Conservation (phyloP, 2,329 filamentous ascomycete genomes). For the Exophiala alcalophila region DNA sequence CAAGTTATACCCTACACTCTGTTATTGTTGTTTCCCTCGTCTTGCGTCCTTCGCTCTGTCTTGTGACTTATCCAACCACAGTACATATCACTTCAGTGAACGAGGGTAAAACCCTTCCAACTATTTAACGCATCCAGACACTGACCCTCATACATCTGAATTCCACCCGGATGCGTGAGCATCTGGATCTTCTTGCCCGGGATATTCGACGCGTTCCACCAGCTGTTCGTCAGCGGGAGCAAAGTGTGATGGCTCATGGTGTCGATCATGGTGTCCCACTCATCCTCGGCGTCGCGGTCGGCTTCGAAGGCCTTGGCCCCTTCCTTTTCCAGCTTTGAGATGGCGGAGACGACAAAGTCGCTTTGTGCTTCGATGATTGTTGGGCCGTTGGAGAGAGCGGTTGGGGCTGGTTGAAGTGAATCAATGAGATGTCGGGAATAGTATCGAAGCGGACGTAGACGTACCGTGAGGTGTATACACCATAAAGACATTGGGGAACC, state of each 20-base stretch:
- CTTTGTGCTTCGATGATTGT: constrained; percentile 51
- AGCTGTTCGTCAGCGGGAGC: constrained; percentile 51
- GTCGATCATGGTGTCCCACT: constrained; percentile 52
- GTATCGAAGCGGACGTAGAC: not conserved
- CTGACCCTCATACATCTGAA: constrained; percentile 19
- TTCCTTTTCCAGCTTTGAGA: constrained; percentile 49
- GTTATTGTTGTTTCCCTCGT: too few relatives aligned
- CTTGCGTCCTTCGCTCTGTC: too few relatives aligned
- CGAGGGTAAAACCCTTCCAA: constrained; percentile 28
- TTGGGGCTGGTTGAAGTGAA: constrained; percentile 28
- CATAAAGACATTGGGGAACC: constrained; percentile 51
- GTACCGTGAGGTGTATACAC: constrained; percentile 53
- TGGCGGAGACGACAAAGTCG: constrained; percentile 47
- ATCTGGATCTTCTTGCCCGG: constrained; percentile 47
- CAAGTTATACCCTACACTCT: too few relatives aligned
- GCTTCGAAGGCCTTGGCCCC: constrained; percentile 53
- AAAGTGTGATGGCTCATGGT: constrained; percentile 48
- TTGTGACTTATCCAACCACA: too few relatives aligned
- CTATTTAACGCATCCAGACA: constrained; percentile 12
- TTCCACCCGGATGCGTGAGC: constrained; percentile 19
- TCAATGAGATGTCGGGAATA: not conserved
- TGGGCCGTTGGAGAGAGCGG: constrained; percentile 34
- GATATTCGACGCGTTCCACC: constrained; percentile 56
- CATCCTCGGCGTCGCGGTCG: constrained; percentile 43
- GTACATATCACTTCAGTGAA: too few relatives aligned